Evolutionary conservation across 1,284 basidiomycete species (phyloP), one percentile per base, ranked within the genome.

Genomic region (Apiotrichum sp.): DNA sequence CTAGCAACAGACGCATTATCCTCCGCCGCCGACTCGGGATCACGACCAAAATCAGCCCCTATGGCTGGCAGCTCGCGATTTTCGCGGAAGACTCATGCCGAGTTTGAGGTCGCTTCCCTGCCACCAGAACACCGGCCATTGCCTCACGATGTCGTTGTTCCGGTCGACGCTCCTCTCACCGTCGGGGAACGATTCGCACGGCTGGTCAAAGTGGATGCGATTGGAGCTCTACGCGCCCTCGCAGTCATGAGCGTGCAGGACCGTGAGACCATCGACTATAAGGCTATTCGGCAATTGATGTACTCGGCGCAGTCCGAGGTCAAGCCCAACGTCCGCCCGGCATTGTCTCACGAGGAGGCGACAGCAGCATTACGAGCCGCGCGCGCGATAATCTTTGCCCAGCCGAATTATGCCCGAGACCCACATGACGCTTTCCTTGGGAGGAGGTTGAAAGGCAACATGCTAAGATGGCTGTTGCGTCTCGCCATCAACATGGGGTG

Each of bases 141-240:
- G 29, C 36, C 44, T 7, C 52, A n/a, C 53, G 41, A 34, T 7
- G 22, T 10, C 32, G 14, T n/a, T n/a, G 14, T 41, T 32, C 33
- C 50, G 34, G 13, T 50, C 40, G 48, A 41, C 33, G 46, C 52
- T 41, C 29, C 29, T 5, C 46, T 62, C 31, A 54, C 52, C 9
- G 38, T 50, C 4, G 61, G 44, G 22, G 61, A 62, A 43, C 41
- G 53, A 5, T 57, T 62, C 34, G 40, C 55, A 13, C 42, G 61
- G 5, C 36, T 39, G 16, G 34, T 59, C 35, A 36, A 44, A 35
- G n/a, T 43, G n/a, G 50, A 56, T 14, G 35, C 61, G 3, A 6
- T 55, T 6, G 50, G 36, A n/a, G 61, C 61, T 10, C 36, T 62
- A 3, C 53, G 56, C 34, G 52, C 43, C 10, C 39, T 62, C 3